These are phyloP conservation scores for Coleophoma crateriformis DNA, from an alignment of 2,329 filamentous ascomycete species.

Conservation along the genomic window DNA sequence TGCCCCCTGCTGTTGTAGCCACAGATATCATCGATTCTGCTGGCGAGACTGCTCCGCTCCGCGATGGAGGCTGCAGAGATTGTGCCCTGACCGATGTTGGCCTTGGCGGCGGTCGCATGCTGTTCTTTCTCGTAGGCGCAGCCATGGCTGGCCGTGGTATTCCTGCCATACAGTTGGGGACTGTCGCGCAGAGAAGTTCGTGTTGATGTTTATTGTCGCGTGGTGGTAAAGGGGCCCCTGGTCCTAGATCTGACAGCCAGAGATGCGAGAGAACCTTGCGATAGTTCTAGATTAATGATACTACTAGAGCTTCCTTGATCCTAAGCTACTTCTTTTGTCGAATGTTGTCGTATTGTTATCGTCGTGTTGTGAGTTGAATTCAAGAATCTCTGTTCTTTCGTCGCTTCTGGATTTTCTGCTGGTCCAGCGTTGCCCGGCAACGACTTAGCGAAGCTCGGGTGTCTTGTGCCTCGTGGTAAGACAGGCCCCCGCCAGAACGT, in stretches of 20 bases:
- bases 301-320: no score
- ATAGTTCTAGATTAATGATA: background rate
- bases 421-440: background rate
- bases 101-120: constrained; percentile 47
- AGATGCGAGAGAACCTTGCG: no score
- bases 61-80: constrained; percentile 24
- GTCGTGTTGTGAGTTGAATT: constrained; percentile 3
- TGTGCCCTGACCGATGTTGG: constrained; percentile 44
- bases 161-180: constrained; percentile 41
- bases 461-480: background rate
- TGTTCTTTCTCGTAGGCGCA: constrained; percentile 41
- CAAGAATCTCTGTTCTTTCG: background rate
- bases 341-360: constrained; percentile 2
- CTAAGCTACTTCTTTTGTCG: background rate
- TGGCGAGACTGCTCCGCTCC: constrained; percentile 48
- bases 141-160: constrained; percentile 42
- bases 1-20: constrained; percentile 43
- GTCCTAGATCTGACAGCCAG: no score
- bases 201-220: constrained; percentile 1
- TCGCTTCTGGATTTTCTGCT: background rate
- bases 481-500: background rate
- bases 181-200: background rate
- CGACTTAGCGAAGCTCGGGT: background rate
- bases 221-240: background rate
- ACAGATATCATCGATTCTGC: constrained; percentile 62